These are phyloP conservation scores for Microsporum audouinii DNA, from an alignment of 2,329 filamentous ascomycete genomes.

Conservation along the genomic window DNA sequence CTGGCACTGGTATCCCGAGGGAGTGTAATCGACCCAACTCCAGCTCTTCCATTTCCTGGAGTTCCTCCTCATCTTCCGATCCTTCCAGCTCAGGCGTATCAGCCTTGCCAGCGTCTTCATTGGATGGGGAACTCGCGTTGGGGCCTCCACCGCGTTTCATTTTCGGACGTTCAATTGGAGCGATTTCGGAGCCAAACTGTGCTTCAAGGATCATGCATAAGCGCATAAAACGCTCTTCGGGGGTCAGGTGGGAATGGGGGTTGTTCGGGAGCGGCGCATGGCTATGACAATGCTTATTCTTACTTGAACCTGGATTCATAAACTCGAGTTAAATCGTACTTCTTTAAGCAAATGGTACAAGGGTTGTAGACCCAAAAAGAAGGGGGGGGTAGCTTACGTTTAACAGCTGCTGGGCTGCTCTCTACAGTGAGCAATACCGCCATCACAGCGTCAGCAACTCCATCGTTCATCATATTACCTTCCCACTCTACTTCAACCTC, in stretches of 20 bases:
- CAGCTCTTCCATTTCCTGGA: conserved; percentile 46
- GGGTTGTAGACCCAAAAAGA: background rate
- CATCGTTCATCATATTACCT: conserved; percentile 93
- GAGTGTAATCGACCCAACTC: conserved; percentile 71
- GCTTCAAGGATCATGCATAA: conserved; percentile 94
- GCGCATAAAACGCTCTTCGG: conserved; percentile 67
- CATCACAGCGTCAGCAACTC: conserved; percentile 94
- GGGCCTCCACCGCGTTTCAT: conserved; percentile 18
- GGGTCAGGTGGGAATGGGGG: conserved; percentile 58
- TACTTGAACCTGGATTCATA: conserved; percentile 43
- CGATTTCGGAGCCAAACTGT: conserved; percentile 82
- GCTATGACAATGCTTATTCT: conserved; percentile 44
- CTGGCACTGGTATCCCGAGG: conserved; percentile 81
- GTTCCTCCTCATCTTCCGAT: conserved; percentile 27
- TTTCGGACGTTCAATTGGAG: conserved; percentile 59
- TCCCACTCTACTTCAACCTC: conserved; percentile 93
- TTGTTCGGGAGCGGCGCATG: conserved; percentile 43
- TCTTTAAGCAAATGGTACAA: background rate
- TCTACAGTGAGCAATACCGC: conserved; percentile 85
- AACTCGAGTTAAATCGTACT: conserved; percentile 6
- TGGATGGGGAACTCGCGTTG: conserved; percentile 17
- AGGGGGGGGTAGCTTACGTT: conserved; percentile 46
- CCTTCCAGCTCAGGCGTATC: conserved; percentile 17
- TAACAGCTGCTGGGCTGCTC: conserved; percentile 86
- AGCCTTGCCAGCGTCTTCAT: conserved; percentile 18